Percentiles rank a stretch among this genome's conserved stretches.
phyloP scores from a whole-genome alignment of 176 grass and related monocot genomes.

The Dactylis glomerata region DNA sequence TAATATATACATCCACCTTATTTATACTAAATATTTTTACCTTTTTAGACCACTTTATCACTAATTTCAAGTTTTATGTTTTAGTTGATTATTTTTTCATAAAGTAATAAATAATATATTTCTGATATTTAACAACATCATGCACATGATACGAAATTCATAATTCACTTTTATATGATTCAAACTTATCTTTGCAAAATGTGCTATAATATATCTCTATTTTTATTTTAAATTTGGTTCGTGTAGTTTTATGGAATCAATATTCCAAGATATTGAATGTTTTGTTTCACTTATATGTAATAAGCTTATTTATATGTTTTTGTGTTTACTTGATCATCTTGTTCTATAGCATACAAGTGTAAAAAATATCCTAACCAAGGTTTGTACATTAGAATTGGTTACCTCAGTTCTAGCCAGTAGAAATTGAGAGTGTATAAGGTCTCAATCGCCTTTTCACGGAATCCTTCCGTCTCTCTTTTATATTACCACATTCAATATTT shows the following conservation, averaged over 20 bases:
- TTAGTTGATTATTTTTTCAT: not conserved
- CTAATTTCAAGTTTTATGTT: not conserved
- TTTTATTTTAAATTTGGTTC: too few species aligned
- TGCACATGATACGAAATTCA: too few species aligned
- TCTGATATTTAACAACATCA: not conserved
- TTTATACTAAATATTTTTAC: too few species aligned
- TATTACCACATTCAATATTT: too few species aligned
- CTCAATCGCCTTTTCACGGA: accelerated
- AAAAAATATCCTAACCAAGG: not conserved
- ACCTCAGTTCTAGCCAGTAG: not conserved
- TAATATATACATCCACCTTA: too few species aligned
- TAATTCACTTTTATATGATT: not conserved
- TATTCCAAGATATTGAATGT: not conserved
- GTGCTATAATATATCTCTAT: not conserved
- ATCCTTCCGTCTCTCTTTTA: too few species aligned
- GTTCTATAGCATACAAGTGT: not conserved
- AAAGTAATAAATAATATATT: not conserved
- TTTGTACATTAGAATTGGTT: not conserved
- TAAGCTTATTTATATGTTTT: not conserved
- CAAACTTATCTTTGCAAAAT: not conserved
- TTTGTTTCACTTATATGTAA: not conserved
- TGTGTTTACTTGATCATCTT: not conserved
- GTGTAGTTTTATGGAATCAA: too few species aligned
- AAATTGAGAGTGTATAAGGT: not conserved
- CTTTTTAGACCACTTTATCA: not conserved